phyloP scores from a whole-genome alignment of 2,329 filamentous ascomycete genomes.

The Pestalotiopsis sp. region DNA sequence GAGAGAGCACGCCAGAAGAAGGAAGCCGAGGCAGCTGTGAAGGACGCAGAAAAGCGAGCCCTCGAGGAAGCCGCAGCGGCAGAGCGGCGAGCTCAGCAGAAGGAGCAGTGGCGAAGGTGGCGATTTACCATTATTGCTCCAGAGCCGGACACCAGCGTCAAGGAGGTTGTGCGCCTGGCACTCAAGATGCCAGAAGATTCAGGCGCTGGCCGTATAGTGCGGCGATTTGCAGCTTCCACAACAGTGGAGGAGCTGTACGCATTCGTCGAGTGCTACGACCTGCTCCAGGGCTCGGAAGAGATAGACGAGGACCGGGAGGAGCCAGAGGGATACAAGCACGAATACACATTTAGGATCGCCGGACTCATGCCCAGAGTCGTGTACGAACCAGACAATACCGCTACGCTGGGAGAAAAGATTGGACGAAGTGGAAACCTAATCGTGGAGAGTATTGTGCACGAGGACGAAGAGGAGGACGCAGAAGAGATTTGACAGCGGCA shows the following conservation, averaged over 20 bases:
- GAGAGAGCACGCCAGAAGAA: slow-evolving; percentile 77
- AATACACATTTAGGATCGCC: slow-evolving; percentile 84
- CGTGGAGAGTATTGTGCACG: slow-evolving; percentile 69
- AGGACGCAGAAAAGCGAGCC: slow-evolving; percentile 65
- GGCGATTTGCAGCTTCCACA: slow-evolving; percentile 71
- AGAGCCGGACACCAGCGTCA: slow-evolving; percentile 67
- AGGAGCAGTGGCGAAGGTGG: slow-evolving; percentile 79
- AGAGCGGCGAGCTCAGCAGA: slow-evolving; percentile 43
- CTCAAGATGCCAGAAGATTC: slow-evolving; percentile 62
- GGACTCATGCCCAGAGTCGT: slow-evolving; percentile 84
- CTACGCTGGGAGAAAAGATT: slow-evolving; percentile 72
- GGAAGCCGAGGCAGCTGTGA: slow-evolving; percentile 74
- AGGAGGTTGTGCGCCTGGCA: slow-evolving; percentile 73
- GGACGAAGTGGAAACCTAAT: slow-evolving; percentile 86
- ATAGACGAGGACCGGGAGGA: slow-evolving; percentile 30
- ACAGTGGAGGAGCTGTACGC: slow-evolving; percentile 89
- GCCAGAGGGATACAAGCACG: slow-evolving; percentile 74
- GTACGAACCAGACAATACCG: slow-evolving; percentile 68
- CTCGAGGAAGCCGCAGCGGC: slow-evolving; percentile 66
- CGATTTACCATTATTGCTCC: slow-evolving; percentile 66
- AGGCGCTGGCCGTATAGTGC: slow-evolving; percentile 74
- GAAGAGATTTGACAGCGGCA: slow-evolving; percentile 17
- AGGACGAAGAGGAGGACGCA: slow-evolving; percentile 37
- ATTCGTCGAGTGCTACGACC: slow-evolving; percentile 88
- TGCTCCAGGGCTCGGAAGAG: slow-evolving; percentile 47